A percentile compares a stretch with the other conserved stretches of the same genome.
Evolutionary conservation across 768 basidiomycete genomes (phyloP).

Genomic region (Asterophora parasitica): DNA sequence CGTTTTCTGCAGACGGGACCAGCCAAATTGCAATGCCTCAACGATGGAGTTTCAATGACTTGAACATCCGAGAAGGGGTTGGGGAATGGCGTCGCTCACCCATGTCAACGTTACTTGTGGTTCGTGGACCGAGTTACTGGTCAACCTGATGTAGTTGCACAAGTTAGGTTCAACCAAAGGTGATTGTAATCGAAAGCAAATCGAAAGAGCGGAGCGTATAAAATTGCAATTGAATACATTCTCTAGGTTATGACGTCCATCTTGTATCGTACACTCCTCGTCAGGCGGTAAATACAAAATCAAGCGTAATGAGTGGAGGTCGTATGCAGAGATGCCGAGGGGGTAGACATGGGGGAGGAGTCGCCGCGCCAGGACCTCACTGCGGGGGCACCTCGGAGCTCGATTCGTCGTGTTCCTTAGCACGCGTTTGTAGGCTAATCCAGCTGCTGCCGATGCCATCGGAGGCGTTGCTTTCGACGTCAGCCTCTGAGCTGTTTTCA

Average conservation of each 20-base stretch:
- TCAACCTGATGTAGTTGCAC: too few relatives aligned
- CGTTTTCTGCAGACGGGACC: slow-evolving; percentile 47
- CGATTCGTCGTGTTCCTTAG: neutral
- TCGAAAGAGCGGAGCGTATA: neutral
- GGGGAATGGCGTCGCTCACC: slow-evolving; percentile 7
- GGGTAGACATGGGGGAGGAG: too few relatives aligned
- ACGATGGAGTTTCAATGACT: neutral
- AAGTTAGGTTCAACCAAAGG: too few relatives aligned
- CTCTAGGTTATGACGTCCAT: neutral
- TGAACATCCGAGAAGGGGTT: neutral
- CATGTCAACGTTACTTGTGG: neutral
- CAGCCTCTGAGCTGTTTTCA: slow-evolving; percentile 60
- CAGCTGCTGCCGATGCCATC: slow-evolving; percentile 63
- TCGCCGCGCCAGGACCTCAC: too few relatives aligned
- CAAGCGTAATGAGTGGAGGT: neutral
- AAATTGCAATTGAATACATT: neutral
- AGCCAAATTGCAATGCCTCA: slow-evolving; percentile 68
- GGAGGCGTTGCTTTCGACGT: slow-evolving; percentile 58
- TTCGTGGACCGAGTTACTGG: too few relatives aligned
- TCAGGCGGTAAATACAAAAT: slow-evolving; percentile 2
- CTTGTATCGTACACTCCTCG: slow-evolving; percentile 11
- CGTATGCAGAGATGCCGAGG: slow-evolving; percentile 4
- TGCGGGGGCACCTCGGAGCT: neutral
- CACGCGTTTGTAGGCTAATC: slow-evolving; percentile 47
- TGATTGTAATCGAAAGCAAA: too few relatives aligned